Evolutionary conservation across 768 basidiomycete species (phyloP).

Genomic region (Collybia mongolica): DNA sequence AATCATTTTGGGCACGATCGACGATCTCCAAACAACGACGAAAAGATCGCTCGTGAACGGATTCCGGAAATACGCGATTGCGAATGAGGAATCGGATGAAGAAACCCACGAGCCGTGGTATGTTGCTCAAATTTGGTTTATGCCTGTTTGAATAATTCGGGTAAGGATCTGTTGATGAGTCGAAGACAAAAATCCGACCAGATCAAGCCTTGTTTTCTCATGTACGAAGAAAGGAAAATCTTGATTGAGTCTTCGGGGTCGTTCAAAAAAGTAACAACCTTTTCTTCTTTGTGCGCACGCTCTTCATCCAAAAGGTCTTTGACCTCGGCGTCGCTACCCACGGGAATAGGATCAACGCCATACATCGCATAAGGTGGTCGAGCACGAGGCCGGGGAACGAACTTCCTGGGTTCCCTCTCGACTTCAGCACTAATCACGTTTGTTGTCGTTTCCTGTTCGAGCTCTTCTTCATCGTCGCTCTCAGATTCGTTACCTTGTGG

Average conservation of each 20-base stretch:
- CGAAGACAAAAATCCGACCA: slow-evolving; percentile 44
- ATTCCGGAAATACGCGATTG: slow-evolving; percentile 51
- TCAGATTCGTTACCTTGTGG: slow-evolving; percentile 24
- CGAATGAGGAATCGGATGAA: slow-evolving; percentile 63
- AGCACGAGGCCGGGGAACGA: slow-evolving; percentile 23
- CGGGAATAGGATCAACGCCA: slow-evolving; percentile 28
- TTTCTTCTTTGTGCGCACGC: slow-evolving; percentile 38
- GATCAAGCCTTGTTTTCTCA: slow-evolving; percentile 64
- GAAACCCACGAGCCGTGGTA: slow-evolving; percentile 56
- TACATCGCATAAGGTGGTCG: slow-evolving; percentile 39
- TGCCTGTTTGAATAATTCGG: slow-evolving; percentile 25
- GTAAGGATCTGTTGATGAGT: slow-evolving; percentile 1
- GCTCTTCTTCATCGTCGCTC: slow-evolving; percentile 27
- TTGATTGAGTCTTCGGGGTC: slow-evolving; percentile 58
- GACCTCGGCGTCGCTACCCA: slow-evolving; percentile 35
- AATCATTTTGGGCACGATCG: slow-evolving; percentile 42
- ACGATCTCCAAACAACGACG: slow-evolving; percentile 43
- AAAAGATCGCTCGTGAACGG: slow-evolving; percentile 41
- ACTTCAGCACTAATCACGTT: slow-evolving; percentile 9
- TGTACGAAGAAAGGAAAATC: slow-evolving; percentile 71
- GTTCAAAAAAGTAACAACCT: slow-evolving; percentile 52
- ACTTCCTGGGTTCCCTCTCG: slow-evolving; percentile 8
- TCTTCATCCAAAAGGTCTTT: slow-evolving; percentile 32
- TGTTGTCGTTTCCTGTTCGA: slow-evolving; percentile 21
- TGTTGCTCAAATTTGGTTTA: slow-evolving; percentile 44